A percentile compares a stretch with the other conserved stretches of the same genome.
Conservation (phyloP, 345 rosid species). For the Eucalyptus urophylla region DNA sequence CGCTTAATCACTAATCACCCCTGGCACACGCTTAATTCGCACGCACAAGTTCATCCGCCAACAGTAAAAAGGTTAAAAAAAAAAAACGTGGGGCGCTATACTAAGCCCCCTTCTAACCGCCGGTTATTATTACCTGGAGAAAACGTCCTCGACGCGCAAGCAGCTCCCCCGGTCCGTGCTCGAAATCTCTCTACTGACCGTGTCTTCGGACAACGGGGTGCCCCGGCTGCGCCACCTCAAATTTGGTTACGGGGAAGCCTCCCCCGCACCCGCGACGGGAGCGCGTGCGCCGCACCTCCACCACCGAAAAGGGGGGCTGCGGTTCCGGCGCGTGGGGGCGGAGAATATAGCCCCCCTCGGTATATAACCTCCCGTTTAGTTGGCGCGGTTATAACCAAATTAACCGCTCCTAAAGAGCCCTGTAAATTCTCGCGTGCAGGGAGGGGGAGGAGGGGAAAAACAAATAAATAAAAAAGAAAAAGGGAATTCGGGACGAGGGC, state of each 20-base stretch:
- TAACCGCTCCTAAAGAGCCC: not conserved
- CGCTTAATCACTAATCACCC: too few relatives aligned
- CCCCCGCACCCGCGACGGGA: not conserved
- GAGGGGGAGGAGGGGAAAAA: not conserved
- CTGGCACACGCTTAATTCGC: too few relatives aligned
- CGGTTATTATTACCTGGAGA: too few relatives aligned
- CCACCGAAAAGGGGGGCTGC: not conserved
- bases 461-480: rapidly evolving
- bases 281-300: not conserved
- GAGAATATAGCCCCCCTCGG: not conserved
- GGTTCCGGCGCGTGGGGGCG: not conserved
- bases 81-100: too few relatives aligned
- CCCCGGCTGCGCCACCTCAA: not conserved
- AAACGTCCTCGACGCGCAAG: too few relatives aligned
- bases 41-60: too few relatives aligned
- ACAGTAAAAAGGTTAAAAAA: too few relatives aligned
- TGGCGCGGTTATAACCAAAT: not conserved
- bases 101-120: too few relatives aligned
- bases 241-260: not conserved
- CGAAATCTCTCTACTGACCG: not conserved
- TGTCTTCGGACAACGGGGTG: not conserved
- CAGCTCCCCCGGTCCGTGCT: too few relatives aligned
- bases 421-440: not conserved
- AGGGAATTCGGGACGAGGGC: not conserved
- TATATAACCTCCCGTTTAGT: not conserved